phyloP scores from a whole-genome alignment of 345 rosid genomes.

The Arabis alpina region DNA sequence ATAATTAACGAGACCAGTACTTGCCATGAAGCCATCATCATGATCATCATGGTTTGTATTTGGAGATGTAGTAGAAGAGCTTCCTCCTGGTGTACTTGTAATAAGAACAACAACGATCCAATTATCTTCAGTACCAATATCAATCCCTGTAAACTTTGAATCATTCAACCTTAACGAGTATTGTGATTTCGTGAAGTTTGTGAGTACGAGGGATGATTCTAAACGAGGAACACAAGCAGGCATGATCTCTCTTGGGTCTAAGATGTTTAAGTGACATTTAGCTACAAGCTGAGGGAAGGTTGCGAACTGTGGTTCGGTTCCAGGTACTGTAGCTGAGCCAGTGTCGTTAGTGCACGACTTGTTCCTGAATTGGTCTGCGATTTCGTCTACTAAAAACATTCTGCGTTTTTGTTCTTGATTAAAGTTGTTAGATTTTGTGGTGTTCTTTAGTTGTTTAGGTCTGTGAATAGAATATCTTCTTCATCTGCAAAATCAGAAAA shows the following conservation, averaged over 20 bases:
- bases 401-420: slow-evolving; percentile 70
- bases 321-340: slow-evolving; percentile 83
- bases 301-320: slow-evolving; percentile 70
- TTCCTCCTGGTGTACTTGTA: slow-evolving; percentile 74
- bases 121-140: slow-evolving; percentile 71
- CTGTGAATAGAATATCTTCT: slow-evolving; percentile 67
- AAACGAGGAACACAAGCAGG: slow-evolving; percentile 86
- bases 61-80: too few relatives aligned
- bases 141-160: slow-evolving; percentile 66
- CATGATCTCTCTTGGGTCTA: slow-evolving; percentile 76
- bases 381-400: slow-evolving; percentile 76
- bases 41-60: slow-evolving; percentile 40
- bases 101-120: slow-evolving; percentile 88
- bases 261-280: slow-evolving; percentile 72
- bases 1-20: slow-evolving; percentile 37
- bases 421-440: slow-evolving; percentile 61
- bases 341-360: slow-evolving; percentile 82
- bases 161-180: slow-evolving; percentile 67
- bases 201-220: slow-evolving; percentile 58
- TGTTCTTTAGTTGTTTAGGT: slow-evolving; percentile 70
- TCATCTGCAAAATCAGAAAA: slow-evolving; percentile 56
- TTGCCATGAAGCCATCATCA: slow-evolving; percentile 41
- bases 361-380: slow-evolving; percentile 75
- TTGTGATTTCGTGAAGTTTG: slow-evolving; percentile 74
- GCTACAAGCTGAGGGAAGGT: slow-evolving; percentile 60